Evolutionary conservation across 2,329 filamentous ascomycete species (phyloP).

Genomic region (Microdochium bolleyi): DNA sequence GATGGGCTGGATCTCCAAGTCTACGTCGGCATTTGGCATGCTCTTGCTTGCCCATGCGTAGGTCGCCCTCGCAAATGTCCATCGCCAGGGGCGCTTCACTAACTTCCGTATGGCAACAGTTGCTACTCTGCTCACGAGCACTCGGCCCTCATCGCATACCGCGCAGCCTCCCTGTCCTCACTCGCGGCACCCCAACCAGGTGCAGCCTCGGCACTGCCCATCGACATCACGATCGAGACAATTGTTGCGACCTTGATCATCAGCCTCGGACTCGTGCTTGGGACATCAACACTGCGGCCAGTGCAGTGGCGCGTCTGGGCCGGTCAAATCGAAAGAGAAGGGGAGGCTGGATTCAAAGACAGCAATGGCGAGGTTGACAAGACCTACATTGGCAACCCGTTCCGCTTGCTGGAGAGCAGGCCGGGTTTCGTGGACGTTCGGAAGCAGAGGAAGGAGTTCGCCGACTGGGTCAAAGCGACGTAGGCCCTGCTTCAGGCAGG

Average conservation of each 20-base stretch:
- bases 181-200: slow-evolving; percentile 32
- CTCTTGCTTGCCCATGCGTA: slow-evolving; percentile 83
- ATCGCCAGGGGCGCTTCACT: not conserved
- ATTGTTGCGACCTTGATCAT: slow-evolving; percentile 72
- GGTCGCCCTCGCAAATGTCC: slow-evolving; percentile 22
- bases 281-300: slow-evolving; percentile 71
- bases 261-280: slow-evolving; percentile 74
- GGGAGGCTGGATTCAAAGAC: slow-evolving; percentile 48
- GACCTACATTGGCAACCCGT: slow-evolving; percentile 70
- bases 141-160: slow-evolving; percentile 60
- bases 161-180: slow-evolving; percentile 36
- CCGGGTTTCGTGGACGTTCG: slow-evolving; percentile 84
- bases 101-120: slow-evolving; percentile 35
- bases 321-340: slow-evolving; percentile 74
- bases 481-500: not conserved
- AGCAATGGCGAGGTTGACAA: slow-evolving; percentile 59
- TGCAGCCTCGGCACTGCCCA: slow-evolving; percentile 50
- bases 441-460: slow-evolving; percentile 71
- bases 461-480: slow-evolving; percentile 54
- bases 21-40: slow-evolving; percentile 66
- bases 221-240: slow-evolving; percentile 85
- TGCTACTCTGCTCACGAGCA: slow-evolving; percentile 97
- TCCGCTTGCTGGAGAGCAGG: slow-evolving; percentile 68
- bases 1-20: slow-evolving; percentile 67
- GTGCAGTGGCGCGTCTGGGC: slow-evolving; percentile 80